Conservation (phyloP, 495 filamentous ascomycete genomes). For the Aspergillus panamensis region DNA sequence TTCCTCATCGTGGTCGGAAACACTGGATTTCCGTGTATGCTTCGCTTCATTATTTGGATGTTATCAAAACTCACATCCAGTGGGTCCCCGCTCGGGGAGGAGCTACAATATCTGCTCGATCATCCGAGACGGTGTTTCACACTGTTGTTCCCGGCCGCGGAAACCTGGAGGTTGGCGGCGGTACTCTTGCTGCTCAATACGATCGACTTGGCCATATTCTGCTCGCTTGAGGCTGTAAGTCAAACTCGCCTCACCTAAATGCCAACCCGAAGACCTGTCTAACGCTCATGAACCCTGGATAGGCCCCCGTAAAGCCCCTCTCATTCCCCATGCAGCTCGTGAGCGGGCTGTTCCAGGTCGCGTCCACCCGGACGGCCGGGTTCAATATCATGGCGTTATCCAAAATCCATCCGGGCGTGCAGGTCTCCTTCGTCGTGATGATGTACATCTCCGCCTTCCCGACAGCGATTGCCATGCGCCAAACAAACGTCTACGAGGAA, state of each 20-base stretch:
- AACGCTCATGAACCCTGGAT: neutral
- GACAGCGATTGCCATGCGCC: constrained; percentile 80
- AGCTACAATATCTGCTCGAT: constrained; percentile 77
- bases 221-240: constrained; percentile 71
- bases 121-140: constrained; percentile 90
- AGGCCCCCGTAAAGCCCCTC: constrained; percentile 40
- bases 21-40: constrained; percentile 83
- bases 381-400: constrained; percentile 71
- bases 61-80: constrained; percentile 49
- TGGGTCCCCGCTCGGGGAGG: constrained; percentile 65
- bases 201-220: constrained; percentile 74
- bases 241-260: neutral
- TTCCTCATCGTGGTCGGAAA: constrained; percentile 85
- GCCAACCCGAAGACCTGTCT: neutral
- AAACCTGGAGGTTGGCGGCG: constrained; percentile 84
- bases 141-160: constrained; percentile 71
- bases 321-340: constrained; percentile 63
- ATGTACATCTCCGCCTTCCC: constrained; percentile 96
- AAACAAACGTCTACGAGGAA: constrained; percentile 92
- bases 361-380: constrained; percentile 76
- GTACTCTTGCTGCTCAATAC: constrained; percentile 72
- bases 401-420: constrained; percentile 73
- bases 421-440: constrained; percentile 88
- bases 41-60: constrained; percentile 79
- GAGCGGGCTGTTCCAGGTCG: constrained; percentile 78